Conservation (phyloP, 176 grass and related monocot genomes). For the Puya raimondii region DNA sequence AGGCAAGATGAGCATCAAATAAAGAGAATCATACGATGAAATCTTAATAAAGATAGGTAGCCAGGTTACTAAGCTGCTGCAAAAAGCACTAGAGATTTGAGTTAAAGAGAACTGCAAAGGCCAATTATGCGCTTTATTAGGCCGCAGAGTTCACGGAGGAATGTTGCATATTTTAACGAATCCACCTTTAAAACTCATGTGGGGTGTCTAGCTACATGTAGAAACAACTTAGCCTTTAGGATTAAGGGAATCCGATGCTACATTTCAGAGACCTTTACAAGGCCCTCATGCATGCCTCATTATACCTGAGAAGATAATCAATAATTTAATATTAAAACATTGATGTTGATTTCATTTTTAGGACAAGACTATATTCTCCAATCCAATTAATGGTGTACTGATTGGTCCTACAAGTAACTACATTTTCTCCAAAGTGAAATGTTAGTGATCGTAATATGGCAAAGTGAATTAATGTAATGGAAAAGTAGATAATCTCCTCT, state of each 20-base stretch:
- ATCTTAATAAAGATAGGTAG: conserved; percentile 2
- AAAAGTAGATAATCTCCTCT: no score
- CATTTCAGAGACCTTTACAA: not conserved
- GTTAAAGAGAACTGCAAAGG: conserved; percentile 28
- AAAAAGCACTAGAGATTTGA: conserved; percentile 11
- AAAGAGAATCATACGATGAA: not conserved
- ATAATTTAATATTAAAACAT: not conserved
- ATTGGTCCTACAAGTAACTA: no score
- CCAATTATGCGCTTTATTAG: conserved; percentile 4
- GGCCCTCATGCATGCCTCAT: not conserved
- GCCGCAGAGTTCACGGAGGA: not conserved
- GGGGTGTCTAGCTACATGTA: conserved; percentile 12
- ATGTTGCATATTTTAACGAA: conserved; percentile 13
- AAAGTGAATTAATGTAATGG: no score
- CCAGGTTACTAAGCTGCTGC: conserved; percentile 8
- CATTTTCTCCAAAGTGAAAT: no score
- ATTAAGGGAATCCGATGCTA: conserved; percentile 30
- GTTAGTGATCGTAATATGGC: no score
- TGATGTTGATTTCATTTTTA: not conserved
- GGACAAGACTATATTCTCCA: not conserved
- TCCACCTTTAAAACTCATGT: conserved; percentile 14
- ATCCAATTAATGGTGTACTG: not conserved
- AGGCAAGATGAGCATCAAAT: not conserved
- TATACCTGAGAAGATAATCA: not conserved
- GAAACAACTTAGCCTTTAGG: conserved; percentile 19